Percentiles rank a stretch among this genome's conserved stretches.
phyloP scores from a whole-genome alignment of 164 flowering plant species.

The Liriodendron chinense region DNA sequence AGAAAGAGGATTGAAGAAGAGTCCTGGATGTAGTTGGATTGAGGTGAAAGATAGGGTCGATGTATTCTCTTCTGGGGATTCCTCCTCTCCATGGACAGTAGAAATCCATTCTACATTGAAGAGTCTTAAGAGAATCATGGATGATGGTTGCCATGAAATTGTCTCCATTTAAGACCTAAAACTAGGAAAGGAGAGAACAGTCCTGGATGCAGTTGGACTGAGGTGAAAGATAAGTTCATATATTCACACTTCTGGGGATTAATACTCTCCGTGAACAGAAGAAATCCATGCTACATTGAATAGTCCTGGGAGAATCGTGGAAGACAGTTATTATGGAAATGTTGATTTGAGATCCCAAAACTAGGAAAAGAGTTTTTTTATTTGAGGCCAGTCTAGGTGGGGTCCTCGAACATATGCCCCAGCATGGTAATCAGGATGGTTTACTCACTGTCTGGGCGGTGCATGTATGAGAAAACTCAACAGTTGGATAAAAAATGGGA shows the following conservation, averaged over 20 bases:
- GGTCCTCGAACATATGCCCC: too few species aligned
- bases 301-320: neutral
- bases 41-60: slow-evolving; percentile 37
- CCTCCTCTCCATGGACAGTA: slow-evolving; percentile 31
- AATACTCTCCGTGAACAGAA: neutral
- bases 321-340: neutral
- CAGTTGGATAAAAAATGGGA: too few species aligned
- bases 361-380: too few species aligned
- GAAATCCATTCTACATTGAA: slow-evolving; percentile 35
- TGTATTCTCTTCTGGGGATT: slow-evolving; percentile 46
- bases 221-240: neutral
- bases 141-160: slow-evolving; percentile 12
- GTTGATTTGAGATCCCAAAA: neutral
- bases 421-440: too few species aligned
- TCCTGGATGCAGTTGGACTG: neutral
- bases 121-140: slow-evolving; percentile 37
- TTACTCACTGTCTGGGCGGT: too few species aligned
- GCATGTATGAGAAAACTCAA: too few species aligned
- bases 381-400: too few species aligned
- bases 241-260: neutral
- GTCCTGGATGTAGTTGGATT: slow-evolving; percentile 67
- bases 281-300: neutral
- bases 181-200: neutral
- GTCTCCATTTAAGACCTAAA: neutral
- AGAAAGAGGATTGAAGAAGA: slow-evolving; percentile 48